Evolutionary conservation across 495 filamentous ascomycete species (phyloP).

Genomic region (Aspergillus bridgeri): DNA sequence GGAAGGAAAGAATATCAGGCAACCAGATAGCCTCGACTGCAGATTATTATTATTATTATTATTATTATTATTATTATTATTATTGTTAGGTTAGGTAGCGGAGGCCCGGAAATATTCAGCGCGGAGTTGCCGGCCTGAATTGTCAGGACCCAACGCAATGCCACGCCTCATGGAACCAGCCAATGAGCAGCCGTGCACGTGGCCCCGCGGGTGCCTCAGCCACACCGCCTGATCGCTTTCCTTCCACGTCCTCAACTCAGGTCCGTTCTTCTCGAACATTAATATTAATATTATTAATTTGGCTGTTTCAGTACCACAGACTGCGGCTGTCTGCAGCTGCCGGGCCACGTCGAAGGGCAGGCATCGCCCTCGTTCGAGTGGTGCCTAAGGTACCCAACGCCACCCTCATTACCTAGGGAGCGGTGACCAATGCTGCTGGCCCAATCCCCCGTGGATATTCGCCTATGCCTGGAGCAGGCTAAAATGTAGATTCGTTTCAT

Average conservation of each 20-base stretch:
- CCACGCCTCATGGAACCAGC: constrained; percentile 12
- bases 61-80: too few species aligned
- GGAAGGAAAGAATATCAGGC: constrained; percentile 13
- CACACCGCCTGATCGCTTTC: constrained; percentile 9
- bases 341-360: constrained; percentile 5
- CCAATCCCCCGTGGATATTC: constrained; percentile 4
- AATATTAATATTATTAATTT: too few species aligned
- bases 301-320: too few species aligned
- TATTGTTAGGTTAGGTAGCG: too few species aligned
- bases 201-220: constrained; percentile 3
- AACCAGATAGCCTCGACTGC: constrained; percentile 9
- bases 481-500: not conserved
- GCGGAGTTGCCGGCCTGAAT: not conserved
- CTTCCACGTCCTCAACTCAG: too few species aligned
- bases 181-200: constrained; percentile 10
- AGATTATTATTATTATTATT: too few species aligned
- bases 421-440: constrained; percentile 7
- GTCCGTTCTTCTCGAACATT: too few species aligned
- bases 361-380: not conserved
- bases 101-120: too few species aligned
- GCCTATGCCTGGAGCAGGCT: constrained; percentile 8
- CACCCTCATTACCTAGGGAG: not conserved
- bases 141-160: not conserved
- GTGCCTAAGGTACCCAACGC: constrained; percentile 15
- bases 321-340: not conserved